Percentiles rank a stretch among this genome's conserved stretches.
These are phyloP conservation scores for Phialophora expanda DNA, from an alignment of 2,329 filamentous ascomycete species.

Conservation along the genomic window DNA sequence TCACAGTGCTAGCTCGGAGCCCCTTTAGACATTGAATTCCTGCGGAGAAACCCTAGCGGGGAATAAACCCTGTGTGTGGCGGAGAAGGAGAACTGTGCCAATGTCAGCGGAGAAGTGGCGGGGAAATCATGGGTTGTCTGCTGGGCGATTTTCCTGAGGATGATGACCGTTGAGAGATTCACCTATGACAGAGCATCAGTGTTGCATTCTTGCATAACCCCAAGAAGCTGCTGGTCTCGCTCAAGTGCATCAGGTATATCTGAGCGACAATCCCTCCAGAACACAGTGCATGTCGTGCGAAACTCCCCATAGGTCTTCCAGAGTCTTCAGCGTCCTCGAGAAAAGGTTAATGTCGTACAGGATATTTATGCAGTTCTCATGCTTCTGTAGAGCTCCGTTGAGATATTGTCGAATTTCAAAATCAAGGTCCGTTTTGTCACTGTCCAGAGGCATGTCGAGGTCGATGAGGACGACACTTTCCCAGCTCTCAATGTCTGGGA, in stretches of 20 bases:
- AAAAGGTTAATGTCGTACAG: conserved; percentile 25
- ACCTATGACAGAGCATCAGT: background rate
- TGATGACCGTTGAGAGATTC: background rate
- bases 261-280: conserved; percentile 12
- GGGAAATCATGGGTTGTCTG: background rate
- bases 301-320: conserved; percentile 20
- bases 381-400: background rate
- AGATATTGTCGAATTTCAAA: conserved; percentile 8
- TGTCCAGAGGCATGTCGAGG: background rate
- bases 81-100: background rate
- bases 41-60: background rate
- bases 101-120: background rate
- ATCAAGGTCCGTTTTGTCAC: background rate
- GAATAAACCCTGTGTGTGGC: background rate
- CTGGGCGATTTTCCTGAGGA: too few species aligned
- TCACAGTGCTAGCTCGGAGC: background rate
- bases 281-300: conserved; percentile 13
- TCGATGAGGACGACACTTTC: conserved; percentile 4
- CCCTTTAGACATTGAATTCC: background rate
- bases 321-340: conserved; percentile 8
- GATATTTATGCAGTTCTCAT: conserved; percentile 10
- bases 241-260: background rate
- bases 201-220: background rate
- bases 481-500: background rate
- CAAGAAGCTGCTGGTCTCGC: background rate